A percentile compares a stretch with the other conserved stretches of the same genome.
These are phyloP conservation scores for Cubamyces sp. DNA, from an alignment of 768 basidiomycete species.

Conservation along the genomic window DNA sequence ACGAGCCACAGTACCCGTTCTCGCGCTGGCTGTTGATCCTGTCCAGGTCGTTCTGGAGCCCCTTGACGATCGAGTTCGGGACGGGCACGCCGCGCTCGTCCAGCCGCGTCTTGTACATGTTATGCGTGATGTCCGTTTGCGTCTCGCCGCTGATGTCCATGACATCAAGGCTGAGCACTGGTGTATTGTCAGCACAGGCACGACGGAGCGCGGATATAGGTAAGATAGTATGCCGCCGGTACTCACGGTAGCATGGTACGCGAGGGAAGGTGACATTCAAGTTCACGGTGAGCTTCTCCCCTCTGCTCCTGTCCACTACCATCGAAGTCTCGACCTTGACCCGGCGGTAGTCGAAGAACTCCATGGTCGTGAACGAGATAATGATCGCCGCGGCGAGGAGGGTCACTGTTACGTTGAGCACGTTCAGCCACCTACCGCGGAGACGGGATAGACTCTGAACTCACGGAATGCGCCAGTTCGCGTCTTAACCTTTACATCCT, in stretches of 20 bases:
- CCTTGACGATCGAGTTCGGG: conserved; percentile 54
- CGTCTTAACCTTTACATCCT: conserved; percentile 99
- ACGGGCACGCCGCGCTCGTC: conserved; percentile 62
- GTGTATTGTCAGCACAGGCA: not conserved
- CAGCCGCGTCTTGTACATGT: conserved; percentile 83
- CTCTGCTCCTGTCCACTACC: conserved; percentile 92
- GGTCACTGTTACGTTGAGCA: conserved; percentile 66
- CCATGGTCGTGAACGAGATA: conserved; percentile 86
- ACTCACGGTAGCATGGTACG: conserved; percentile 96
- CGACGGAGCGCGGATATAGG: not conserved
- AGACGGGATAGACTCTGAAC: conserved; percentile 31
- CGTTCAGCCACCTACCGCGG: not conserved
- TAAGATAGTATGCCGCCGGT: not conserved
- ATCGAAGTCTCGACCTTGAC: conserved; percentile 89
- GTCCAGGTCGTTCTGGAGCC: conserved; percentile 88
- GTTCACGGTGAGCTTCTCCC: conserved; percentile 90
- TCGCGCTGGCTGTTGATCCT: conserved; percentile 65
- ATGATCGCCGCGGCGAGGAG: conserved; percentile 92
- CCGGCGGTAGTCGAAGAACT: conserved; percentile 93
- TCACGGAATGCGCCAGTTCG: conserved; percentile 88
- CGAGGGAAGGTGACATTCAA: conserved; percentile 95
- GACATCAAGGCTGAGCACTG: conserved; percentile 94
- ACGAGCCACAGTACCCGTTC: conserved; percentile 87
- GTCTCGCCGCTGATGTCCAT: conserved; percentile 99
- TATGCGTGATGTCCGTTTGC: conserved; percentile 89